Percentiles rank a stretch among this genome's conserved stretches.
Conservation (phyloP, 2,329 filamentous ascomycete genomes). For the Fusarium paranaense region DNA sequence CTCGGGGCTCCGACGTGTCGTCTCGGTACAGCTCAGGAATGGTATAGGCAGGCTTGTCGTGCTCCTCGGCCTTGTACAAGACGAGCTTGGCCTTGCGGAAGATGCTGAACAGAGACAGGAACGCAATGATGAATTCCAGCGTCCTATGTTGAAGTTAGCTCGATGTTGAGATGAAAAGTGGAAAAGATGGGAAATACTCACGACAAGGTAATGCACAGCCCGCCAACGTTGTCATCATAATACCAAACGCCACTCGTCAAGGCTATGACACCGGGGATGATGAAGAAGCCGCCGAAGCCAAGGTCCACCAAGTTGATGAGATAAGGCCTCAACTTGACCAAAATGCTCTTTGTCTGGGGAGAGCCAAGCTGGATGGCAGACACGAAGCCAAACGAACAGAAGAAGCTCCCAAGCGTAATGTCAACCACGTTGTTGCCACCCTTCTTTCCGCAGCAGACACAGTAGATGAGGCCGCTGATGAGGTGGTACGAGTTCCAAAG, state of each 20-base stretch:
- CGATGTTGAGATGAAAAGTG: not conserved
- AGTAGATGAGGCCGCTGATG: slow-evolving; percentile 12
- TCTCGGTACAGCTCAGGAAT: slow-evolving; percentile 33
- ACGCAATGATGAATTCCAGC: slow-evolving; percentile 23
- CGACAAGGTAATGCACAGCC: slow-evolving; percentile 31
- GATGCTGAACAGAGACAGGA: slow-evolving; percentile 31
- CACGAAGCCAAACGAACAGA: slow-evolving; percentile 26
- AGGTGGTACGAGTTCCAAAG: slow-evolving; percentile 27
- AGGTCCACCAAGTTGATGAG: slow-evolving; percentile 34
- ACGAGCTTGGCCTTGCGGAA: slow-evolving; percentile 34
- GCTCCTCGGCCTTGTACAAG: slow-evolving; percentile 33
- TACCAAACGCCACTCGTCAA: slow-evolving; percentile 10
- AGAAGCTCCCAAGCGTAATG: slow-evolving; percentile 37
- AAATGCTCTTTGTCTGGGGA: not conserved
- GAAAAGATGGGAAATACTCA: slow-evolving; percentile 14
- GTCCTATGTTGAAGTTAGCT: slow-evolving; percentile 9
- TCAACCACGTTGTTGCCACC: slow-evolving; percentile 30
- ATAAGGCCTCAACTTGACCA: slow-evolving; percentile 10
- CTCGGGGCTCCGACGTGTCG: slow-evolving; percentile 32
- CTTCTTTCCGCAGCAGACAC: not conserved
- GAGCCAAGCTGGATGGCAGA: not conserved
- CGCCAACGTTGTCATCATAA: not conserved
- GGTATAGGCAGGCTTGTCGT: slow-evolving; percentile 17
- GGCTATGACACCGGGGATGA: slow-evolving; percentile 28
- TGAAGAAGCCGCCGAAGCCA: slow-evolving; percentile 29